These are phyloP conservation scores for Stagonosporopsis cucurbitacearum DNA, from an alignment of 2,329 filamentous ascomycete species.

Conservation along the genomic window DNA sequence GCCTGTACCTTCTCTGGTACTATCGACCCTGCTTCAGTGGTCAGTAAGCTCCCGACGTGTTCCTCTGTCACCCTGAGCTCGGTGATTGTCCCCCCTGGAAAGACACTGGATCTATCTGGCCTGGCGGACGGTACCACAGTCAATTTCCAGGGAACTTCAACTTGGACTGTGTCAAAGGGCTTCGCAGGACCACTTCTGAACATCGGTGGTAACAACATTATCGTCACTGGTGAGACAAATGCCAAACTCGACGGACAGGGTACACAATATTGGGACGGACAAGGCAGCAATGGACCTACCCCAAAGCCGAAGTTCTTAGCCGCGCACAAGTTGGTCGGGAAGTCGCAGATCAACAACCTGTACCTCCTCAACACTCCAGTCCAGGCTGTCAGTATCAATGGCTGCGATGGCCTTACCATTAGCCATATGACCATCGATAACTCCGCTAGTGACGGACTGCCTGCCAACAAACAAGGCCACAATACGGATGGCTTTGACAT, in stretches of 20 bases:
- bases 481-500: constrained; percentile 66
- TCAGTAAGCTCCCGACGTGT: background rate
- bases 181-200: constrained; percentile 43
- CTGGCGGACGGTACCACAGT: constrained; percentile 52
- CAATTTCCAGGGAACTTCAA: constrained; percentile 42
- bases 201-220: constrained; percentile 48
- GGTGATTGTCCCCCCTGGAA: background rate
- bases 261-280: constrained; percentile 33
- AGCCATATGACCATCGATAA: constrained; percentile 60
- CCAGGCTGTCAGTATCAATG: constrained; percentile 57
- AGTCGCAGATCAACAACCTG: constrained; percentile 51
- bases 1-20: background rate
- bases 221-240: constrained; percentile 48
- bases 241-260: constrained; percentile 34
- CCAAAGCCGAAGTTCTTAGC: constrained; percentile 28
- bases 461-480: constrained; percentile 27
- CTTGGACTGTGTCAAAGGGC: constrained; percentile 31
- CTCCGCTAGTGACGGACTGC: constrained; percentile 19
- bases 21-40: background rate
- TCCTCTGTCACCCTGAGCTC: background rate
- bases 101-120: constrained; percentile 49
- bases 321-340: constrained; percentile 4
- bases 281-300: constrained; percentile 56
- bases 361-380: constrained; percentile 62
- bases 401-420: constrained; percentile 51